Conservation (phyloP, 306 rosid species). For the Lathyrus oleraceus region DNA sequence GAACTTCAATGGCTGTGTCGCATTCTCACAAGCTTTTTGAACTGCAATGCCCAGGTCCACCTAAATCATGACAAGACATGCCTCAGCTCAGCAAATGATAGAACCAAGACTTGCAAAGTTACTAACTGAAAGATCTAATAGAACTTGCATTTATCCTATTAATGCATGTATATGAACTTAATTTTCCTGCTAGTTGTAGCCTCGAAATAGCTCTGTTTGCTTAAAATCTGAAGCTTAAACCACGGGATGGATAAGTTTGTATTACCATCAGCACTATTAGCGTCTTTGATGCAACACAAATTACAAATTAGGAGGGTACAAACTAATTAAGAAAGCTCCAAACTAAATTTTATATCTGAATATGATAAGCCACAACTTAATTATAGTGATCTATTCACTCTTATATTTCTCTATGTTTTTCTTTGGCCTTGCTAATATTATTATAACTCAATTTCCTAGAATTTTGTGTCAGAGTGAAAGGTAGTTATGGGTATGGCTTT, state of each 20-base stretch:
- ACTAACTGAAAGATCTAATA: slow-evolving; percentile 17
- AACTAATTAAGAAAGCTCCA: slow-evolving; percentile 15
- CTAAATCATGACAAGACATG: slow-evolving; percentile 50
- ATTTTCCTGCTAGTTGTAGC: not conserved
- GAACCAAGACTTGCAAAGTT: slow-evolving; percentile 4
- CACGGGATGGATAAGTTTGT: slow-evolving; percentile 4
- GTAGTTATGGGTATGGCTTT: too few species aligned
- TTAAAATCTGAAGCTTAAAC: slow-evolving; percentile 13
- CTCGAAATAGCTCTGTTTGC: slow-evolving; percentile 14
- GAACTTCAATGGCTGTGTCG: slow-evolving; percentile 70
- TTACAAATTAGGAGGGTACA: slow-evolving; percentile 3
- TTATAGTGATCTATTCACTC: slow-evolving; percentile 1
- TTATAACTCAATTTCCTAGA: slow-evolving; percentile 25
- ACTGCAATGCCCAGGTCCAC: slow-evolving; percentile 91
- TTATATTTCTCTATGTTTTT: not conserved
- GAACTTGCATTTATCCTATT: not conserved
- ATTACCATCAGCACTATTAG: slow-evolving; percentile 16
- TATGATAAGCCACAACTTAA: not conserved
- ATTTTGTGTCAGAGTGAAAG: slow-evolving; percentile 6
- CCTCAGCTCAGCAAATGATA: slow-evolving; percentile 32
- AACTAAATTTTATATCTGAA: slow-evolving; percentile 3
- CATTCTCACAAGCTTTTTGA: slow-evolving; percentile 87
- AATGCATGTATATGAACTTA: slow-evolving; percentile 10
- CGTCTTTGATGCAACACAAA: slow-evolving; percentile 9
- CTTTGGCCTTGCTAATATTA: not conserved